These are phyloP conservation scores for Kwoniella europaea DNA, from an alignment of 768 basidiomycete genomes.

Conservation along the genomic window DNA sequence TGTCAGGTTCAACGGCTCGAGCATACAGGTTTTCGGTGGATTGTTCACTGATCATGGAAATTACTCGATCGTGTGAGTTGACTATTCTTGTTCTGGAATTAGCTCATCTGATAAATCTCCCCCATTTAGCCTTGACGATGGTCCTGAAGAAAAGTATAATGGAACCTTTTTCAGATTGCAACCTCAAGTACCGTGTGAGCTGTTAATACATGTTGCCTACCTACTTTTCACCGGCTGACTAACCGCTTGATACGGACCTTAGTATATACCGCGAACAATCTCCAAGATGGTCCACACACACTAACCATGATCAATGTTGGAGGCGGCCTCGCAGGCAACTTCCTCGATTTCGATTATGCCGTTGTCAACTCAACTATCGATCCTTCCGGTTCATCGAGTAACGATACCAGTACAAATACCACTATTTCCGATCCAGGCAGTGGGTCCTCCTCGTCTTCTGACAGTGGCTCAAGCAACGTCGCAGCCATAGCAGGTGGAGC, in stretches of 20 bases:
- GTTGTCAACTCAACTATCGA: conserved; percentile 25
- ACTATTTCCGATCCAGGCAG: background rate
- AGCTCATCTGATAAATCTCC: background rate
- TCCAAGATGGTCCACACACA: conserved; percentile 26
- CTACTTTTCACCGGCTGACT: background rate
- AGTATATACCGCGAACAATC: conserved; percentile 29
- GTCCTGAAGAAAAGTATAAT: conserved; percentile 6
- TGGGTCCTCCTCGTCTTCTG: background rate
- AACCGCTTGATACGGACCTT: background rate
- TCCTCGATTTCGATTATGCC: conserved; percentile 28
- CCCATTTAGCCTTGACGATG: conserved; percentile 24
- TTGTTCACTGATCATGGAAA: conserved; percentile 31
- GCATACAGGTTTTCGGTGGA: conserved; percentile 29
- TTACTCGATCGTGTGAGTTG: conserved; percentile 33
- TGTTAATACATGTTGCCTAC: background rate
- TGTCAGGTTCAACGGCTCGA: conserved; percentile 38
- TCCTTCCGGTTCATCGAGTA: background rate
- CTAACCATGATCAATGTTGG: conserved; percentile 28
- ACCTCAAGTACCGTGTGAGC: conserved; percentile 22
- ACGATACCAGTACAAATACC: conserved; percentile 18
- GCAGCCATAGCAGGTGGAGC: conserved; percentile 49
- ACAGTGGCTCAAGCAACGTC: conserved; percentile 9
- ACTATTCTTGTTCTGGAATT: background rate
- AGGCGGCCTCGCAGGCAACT: background rate
- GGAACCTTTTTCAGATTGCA: conserved; percentile 19